These are phyloP conservation scores for Saccharomyces paradoxus DNA, from an alignment of 805 yeast genomes.

Conservation along the genomic window DNA sequence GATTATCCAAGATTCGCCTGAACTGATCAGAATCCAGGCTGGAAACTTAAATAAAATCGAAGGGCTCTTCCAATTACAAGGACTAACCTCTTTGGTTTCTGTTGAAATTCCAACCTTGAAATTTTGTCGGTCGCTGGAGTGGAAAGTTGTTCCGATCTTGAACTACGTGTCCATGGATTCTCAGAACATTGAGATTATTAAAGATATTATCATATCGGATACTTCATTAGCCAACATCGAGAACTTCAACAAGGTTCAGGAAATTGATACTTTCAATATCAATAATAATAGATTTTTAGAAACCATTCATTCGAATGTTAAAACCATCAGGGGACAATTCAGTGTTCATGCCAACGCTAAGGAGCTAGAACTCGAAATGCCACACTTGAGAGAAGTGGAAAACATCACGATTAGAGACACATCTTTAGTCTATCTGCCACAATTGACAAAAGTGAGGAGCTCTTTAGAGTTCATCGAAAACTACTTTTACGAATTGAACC, in stretches of 20 bases:
- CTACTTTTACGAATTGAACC: slow-evolving; percentile 39
- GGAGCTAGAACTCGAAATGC: slow-evolving; percentile 44
- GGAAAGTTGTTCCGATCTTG: slow-evolving; percentile 69
- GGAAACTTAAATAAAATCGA: slow-evolving; percentile 41
- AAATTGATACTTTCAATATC: slow-evolving; percentile 49
- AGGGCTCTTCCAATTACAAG: slow-evolving; percentile 43
- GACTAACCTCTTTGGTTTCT: slow-evolving; percentile 56
- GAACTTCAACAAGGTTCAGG: slow-evolving; percentile 46
- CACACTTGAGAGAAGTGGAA: slow-evolving; percentile 45
- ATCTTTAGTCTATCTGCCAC: slow-evolving; percentile 38
- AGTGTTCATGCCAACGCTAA: slow-evolving; percentile 62
- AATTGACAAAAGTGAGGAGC: slow-evolving; percentile 44
- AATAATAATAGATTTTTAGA: slow-evolving; percentile 71
- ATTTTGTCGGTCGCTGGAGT: slow-evolving; percentile 45
- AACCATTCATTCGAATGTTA: slow-evolving; percentile 43
- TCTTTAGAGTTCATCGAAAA: slow-evolving; percentile 62
- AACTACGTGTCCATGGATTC: slow-evolving; percentile 45
- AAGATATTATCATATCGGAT: slow-evolving; percentile 55
- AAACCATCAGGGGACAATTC: slow-evolving; percentile 47
- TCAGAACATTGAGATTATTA: slow-evolving; percentile 40
- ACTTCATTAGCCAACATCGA: slow-evolving; percentile 63
- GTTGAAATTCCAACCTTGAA: slow-evolving; percentile 48
- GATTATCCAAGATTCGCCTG: slow-evolving; percentile 42
- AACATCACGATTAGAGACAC: slow-evolving; percentile 63
- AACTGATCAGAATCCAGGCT: slow-evolving; percentile 51